Evolutionary conservation across 2,329 filamentous ascomycete species (phyloP).

Genomic region (Parastagonospora nodorum): DNA sequence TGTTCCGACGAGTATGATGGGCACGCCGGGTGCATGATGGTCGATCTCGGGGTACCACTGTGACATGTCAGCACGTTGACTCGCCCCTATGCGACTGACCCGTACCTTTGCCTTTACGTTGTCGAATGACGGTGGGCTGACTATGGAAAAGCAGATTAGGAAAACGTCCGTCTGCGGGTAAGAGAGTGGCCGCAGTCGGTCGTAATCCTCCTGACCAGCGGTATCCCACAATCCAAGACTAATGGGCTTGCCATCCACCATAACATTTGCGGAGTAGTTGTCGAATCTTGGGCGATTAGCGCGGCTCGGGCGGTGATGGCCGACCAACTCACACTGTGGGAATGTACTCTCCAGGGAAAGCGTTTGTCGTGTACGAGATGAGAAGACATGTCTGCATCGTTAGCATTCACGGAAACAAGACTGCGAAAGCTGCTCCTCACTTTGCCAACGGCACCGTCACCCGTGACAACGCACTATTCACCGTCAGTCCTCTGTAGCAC

Average conservation of each 20-base stretch:
- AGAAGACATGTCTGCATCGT: conserved; percentile 85
- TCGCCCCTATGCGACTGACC: background rate
- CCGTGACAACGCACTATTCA: conserved; percentile 90
- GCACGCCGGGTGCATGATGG: conserved; percentile 92
- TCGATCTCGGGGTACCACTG: conserved; percentile 98
- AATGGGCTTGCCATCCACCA: conserved; percentile 98
- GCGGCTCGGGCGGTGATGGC: conserved; percentile 9
- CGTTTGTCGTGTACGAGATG: conserved; percentile 99
- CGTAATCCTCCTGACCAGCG: conserved; percentile 97
- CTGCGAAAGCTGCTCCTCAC: conserved; percentile 57
- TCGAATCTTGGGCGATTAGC: conserved; percentile 72
- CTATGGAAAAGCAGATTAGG: conserved; percentile 97
- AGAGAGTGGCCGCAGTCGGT: conserved; percentile 89
- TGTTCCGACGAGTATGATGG: conserved; percentile 95
- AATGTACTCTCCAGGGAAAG: conserved; percentile 99
- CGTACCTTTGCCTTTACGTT: conserved; percentile 97
- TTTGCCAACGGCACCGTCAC: conserved; percentile 99
- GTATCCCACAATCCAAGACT: conserved; percentile 98
- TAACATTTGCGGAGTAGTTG: conserved; percentile 98
- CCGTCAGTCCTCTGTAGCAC: conserved; percentile 18
- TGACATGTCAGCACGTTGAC: conserved; percentile 16
- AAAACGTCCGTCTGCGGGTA: conserved; percentile 99
- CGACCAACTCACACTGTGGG: conserved; percentile 79
- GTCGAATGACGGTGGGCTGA: conserved; percentile 96
- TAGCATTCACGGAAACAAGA: conserved; percentile 26